Evolutionary conservation across 73 alveolate genomes (phyloP).

Genomic region (Loxodes magnus): DNA sequence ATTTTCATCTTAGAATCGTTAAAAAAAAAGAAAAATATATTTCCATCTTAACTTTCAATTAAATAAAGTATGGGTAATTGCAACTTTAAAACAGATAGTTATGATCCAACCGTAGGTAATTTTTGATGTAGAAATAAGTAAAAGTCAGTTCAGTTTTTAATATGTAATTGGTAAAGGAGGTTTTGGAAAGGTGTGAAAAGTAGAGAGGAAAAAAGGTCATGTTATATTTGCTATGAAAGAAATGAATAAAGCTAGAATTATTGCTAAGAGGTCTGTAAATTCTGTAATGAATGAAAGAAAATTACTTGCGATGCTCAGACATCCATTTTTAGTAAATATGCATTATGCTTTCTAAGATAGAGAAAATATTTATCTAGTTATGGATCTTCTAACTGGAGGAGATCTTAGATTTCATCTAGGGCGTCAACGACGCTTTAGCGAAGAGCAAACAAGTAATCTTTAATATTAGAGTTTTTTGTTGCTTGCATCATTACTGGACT

Average conservation of each 20-base stretch:
- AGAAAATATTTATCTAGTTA: conserved; percentile 72
- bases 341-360: conserved; percentile 85
- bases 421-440: conserved; percentile 58
- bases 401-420: conserved; percentile 86
- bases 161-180: conserved; percentile 78
- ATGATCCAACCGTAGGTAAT: background rate
- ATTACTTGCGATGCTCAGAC: conserved; percentile 53
- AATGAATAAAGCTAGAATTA: conserved; percentile 45
- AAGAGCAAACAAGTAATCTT: conserved; percentile 72
- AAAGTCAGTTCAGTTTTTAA: background rate
- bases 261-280: conserved; percentile 13
- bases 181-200: conserved; percentile 89
- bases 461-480: conserved; percentile 66
- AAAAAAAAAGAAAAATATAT: no score
- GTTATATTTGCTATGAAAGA: conserved; percentile 81
- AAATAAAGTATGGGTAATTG: background rate
- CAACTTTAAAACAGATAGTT: background rate
- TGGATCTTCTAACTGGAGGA: conserved; percentile 89
- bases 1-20: no score
- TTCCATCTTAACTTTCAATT: no score
- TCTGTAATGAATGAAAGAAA: conserved; percentile 36
- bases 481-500: conserved; percentile 84
- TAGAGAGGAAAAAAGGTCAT: conserved; percentile 55
- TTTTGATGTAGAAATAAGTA: no score
- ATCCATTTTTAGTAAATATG: conserved; percentile 82